A percentile compares a stretch with the other conserved stretches of the same genome.
Conservation (phyloP, 176 grass and related monocot genomes). For the Musa itinerans region DNA sequence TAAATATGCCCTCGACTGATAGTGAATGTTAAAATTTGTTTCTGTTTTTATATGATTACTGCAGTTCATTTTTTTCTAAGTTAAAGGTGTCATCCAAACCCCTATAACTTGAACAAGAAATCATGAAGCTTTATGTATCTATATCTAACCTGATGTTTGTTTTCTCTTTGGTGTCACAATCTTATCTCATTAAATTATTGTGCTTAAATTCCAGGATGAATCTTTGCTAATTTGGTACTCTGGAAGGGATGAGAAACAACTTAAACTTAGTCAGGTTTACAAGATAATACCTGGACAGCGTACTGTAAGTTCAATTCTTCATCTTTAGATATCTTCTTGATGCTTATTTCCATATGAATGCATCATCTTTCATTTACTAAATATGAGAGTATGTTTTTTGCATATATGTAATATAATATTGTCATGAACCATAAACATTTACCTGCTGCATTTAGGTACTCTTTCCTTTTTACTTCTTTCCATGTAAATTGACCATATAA, state of each 20-base stretch:
- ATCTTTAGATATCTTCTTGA: background rate
- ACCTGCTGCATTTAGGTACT: background rate
- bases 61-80: too few relatives aligned
- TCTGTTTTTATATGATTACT: too few relatives aligned
- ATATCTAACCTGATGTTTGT: background rate
- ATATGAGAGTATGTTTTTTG: background rate
- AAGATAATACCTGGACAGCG: conserved; percentile 72
- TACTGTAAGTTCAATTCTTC: conserved; percentile 38
- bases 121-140: conserved; percentile 9
- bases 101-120: background rate
- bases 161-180: background rate
- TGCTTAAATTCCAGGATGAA: conserved; percentile 40
- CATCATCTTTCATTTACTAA: too few relatives aligned
- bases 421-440: background rate
- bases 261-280: conserved; percentile 57
- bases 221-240: conserved; percentile 55
- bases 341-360: background rate
- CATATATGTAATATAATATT: background rate
- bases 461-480: background rate
- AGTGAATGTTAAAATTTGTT: background rate
- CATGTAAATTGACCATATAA: background rate
- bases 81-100: background rate
- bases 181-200: conserved; percentile 3
- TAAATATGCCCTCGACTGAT: background rate
- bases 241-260: conserved; percentile 52